Evolutionary conservation across 768 basidiomycete genomes (phyloP), one percentile per base, ranked within the genome.

Genomic region (Bullera alba): DNA sequence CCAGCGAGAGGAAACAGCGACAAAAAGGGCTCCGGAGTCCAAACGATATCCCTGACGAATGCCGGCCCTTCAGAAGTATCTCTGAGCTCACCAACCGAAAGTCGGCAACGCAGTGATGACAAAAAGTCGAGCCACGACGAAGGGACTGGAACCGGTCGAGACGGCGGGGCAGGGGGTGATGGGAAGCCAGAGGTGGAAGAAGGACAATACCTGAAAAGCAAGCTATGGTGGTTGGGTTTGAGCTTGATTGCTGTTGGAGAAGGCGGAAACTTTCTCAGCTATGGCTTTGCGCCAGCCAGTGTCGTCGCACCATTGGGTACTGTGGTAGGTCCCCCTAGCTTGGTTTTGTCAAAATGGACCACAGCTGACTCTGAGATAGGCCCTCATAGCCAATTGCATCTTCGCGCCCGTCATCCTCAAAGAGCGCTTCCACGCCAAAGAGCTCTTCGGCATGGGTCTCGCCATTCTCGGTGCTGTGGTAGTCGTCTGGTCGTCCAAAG

Each of bases 241-340:
- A 54, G 81, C 14, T 77, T 95, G 42, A 91, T 96, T 83, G 88
- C 90, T 57, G 53, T 93, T 19, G 93, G 93, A 14, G 93, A 99
- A 75, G 75, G 79, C 19, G 81, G 90, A 5, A 96, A 96, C 67
- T 96, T 95, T 63, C 28, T 72, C 19, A 65, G 65, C 28, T 75
- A 71, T 42, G 70, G 83, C 83, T 74, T 71, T 41, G 72, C 74
- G 0, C 71, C 71, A 2, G 67, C 69, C 17, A 61, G 51, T 44
- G 57, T 92, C 4, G 90, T 96, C 12, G 91, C 93, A 0, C 93
- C 93, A 25, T 77, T 97, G 10, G 93, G 93, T n/a, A 91, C 88
- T 38, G 91, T 93, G 60, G 83, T 74, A 36, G 58, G 59, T 53
- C 21, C 27, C 48, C 10, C 6, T 21, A 25, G 16, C 52, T n/a